Percentiles rank a stretch among this genome's conserved stretches.
These are phyloP conservation scores for Ochetophila trinervis DNA, from an alignment of 306 rosid species.

Conservation along the genomic window DNA sequence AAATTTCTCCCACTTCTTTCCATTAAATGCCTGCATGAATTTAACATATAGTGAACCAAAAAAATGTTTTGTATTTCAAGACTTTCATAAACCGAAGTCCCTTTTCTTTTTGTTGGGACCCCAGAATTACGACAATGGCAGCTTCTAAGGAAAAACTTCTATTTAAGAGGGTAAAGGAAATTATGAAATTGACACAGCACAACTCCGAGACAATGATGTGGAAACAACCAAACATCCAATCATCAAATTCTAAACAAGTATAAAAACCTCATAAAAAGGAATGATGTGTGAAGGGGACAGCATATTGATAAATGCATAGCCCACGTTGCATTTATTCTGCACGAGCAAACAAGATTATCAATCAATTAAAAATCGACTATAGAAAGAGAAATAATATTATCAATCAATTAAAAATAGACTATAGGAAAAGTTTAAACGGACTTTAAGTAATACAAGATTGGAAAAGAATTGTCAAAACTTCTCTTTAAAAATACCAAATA, in stretches of 20 bases:
- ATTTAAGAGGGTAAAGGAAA: slow-evolving; percentile 3
- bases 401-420: slow-evolving; percentile 12
- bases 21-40: slow-evolving; percentile 69
- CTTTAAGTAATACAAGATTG: neutral
- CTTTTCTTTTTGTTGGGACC: neutral
- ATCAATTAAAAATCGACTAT: slow-evolving; percentile 8
- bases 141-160: slow-evolving; percentile 10
- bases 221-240: slow-evolving; percentile 18
- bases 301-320: slow-evolving; percentile 97
- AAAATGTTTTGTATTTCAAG: neutral
- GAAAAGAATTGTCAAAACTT: slow-evolving; percentile 2
- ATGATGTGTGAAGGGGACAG: slow-evolving; percentile 80
- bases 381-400: slow-evolving; percentile 18
- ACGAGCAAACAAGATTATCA: slow-evolving; percentile 25
- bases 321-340: slow-evolving; percentile 97
- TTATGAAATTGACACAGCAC: slow-evolving; percentile 11
- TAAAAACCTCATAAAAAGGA: slow-evolving; percentile 67
- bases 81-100: slow-evolving; percentile 2
- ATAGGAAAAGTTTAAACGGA: slow-evolving; percentile 1
- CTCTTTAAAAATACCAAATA: neutral
- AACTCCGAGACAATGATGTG: neutral
- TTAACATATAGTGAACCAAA: neutral
- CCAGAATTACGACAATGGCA: slow-evolving; percentile 1
- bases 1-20: slow-evolving; percentile 94
- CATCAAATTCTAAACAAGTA: neutral